Base-by-base conservation (phyloP, 2,329 filamentous ascomycete genomes). In the Pseudocercospora crystallina region DNA sequence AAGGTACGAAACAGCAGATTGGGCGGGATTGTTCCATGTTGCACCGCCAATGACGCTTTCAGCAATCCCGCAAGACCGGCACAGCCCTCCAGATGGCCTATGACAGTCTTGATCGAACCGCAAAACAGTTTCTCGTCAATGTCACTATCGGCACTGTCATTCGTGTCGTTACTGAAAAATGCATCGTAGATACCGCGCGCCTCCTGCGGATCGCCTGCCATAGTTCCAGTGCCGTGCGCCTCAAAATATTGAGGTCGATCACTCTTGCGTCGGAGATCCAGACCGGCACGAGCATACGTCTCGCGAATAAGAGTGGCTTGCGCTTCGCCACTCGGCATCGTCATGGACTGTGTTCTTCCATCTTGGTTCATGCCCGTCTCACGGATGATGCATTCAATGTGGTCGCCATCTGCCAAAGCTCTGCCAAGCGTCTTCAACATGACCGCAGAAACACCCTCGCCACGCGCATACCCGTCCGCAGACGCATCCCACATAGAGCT, bases 371-470 rank as follows among this genome's bases (percentile, higher is more conserved):
- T 49, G 4, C 63, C 68, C 1, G 67, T 71, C 26, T 64, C 68
- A 0, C 65, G 61, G 12, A 73, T 63, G 5, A 72, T 58, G 36
- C 68, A 69, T 31, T 75, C 69, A 26, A 80, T 73, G 3, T 68
- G 58, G 52, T 79, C 76, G 1, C 71, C 71, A 57, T 77, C 72
- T 0, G 51, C 63, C 3, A 83, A 48, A 0, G 82, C 82, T 1
- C 71, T 62, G 5, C 61, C 65, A 1, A 83, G 59, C 1, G 62
- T 68, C 61, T 84, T 84, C 0, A 85, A 55, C 0, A 83, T 64
- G 0, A 84, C 55, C 1, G 70, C 66, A 1, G 74, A 73, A 7
- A 80, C 64, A 1, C 79, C 80, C 44, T 84, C 81, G n/a, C 77
- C 78, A 0, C 79, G 72, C 20, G 71, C 77, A 61, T 72, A 79